phyloP scores from a whole-genome alignment of 441 rosid species.

The Eutrema salsugineum region DNA sequence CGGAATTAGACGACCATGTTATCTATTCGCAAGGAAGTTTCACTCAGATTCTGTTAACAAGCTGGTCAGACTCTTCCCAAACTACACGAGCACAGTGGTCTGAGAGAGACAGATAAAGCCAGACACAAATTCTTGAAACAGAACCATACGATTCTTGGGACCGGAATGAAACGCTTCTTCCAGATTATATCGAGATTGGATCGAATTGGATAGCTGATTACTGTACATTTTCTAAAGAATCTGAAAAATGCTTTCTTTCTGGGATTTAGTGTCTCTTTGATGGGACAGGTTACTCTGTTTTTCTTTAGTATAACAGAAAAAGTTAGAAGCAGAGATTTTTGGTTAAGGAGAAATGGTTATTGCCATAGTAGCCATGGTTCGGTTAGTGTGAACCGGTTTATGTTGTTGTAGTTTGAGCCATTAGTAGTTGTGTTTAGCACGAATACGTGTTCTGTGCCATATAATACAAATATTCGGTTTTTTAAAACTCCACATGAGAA shows the following conservation, averaged over 20 bases:
- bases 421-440: not conserved
- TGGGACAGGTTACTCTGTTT: constrained; percentile 16
- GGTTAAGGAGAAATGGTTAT: constrained; percentile 1
- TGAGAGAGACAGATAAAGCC: constrained; percentile 30
- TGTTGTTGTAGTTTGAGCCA: constrained; percentile 11
- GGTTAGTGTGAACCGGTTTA: constrained; percentile 9
- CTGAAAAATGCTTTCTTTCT: not conserved
- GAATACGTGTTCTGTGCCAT: not conserved
- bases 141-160: constrained; percentile 18
- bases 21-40: constrained; percentile 92
- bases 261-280: not conserved
- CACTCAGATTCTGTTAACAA: constrained; percentile 65
- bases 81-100: constrained; percentile 46
- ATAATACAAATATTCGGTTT: not conserved
- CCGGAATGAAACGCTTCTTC: not conserved
- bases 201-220: constrained; percentile 2
- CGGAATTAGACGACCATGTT: constrained; percentile 84
- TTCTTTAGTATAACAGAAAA: not conserved
- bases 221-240: constrained; percentile 18
- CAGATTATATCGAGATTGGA: constrained; percentile 1
- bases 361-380: not conserved
- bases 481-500: too few relatives aligned
- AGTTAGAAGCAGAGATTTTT: constrained; percentile 18
- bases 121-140: constrained; percentile 24
- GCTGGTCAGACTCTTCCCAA: constrained; percentile 69